phyloP scores from a whole-genome alignment of 2,329 filamentous ascomycete genomes.

The Atkinsonella texensis region DNA sequence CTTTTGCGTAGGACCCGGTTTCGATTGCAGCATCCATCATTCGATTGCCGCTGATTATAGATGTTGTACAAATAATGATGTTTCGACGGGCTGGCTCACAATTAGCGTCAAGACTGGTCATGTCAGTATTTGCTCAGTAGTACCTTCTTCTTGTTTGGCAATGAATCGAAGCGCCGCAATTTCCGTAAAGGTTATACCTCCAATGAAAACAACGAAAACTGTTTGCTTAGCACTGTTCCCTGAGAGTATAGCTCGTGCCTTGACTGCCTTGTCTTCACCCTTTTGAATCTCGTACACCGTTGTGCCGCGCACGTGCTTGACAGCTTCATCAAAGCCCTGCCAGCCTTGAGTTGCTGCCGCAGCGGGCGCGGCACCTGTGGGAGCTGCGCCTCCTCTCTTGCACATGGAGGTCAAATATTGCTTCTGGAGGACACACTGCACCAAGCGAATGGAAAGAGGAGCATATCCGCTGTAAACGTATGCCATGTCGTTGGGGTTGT shows the following conservation, averaged over 20 bases:
- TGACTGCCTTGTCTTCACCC: constrained; percentile 83
- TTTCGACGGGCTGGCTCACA: constrained; percentile 52
- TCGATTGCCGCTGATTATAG: constrained; percentile 76
- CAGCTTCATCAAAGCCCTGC: constrained; percentile 84
- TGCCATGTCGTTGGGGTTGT: constrained; percentile 87
- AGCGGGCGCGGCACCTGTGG: constrained; percentile 19
- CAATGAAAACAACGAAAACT: constrained; percentile 91
- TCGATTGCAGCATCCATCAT: constrained; percentile 83
- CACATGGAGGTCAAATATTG: constrained; percentile 63
- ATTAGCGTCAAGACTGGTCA: background rate
- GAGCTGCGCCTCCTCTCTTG: constrained; percentile 41
- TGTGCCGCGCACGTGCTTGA: constrained; percentile 75
- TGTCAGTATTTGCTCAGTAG: constrained; percentile 11
- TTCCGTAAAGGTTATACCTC: constrained; percentile 94
- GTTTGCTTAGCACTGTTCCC: constrained; percentile 72
- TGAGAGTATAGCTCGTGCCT: constrained; percentile 71
- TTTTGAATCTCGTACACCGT: constrained; percentile 90
- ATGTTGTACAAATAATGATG: constrained; percentile 86
- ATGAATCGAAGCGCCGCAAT: constrained; percentile 90
- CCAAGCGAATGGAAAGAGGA: constrained; percentile 76
- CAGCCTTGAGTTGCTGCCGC: constrained; percentile 63
- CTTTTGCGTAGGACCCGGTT: constrained; percentile 43
- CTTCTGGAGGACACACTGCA: constrained; percentile 91
- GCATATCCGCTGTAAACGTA: constrained; percentile 98
- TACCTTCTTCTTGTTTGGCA: constrained; percentile 67